Conservation (phyloP, 2,329 filamentous ascomycete species). For the Davidsoniella virescens region DNA sequence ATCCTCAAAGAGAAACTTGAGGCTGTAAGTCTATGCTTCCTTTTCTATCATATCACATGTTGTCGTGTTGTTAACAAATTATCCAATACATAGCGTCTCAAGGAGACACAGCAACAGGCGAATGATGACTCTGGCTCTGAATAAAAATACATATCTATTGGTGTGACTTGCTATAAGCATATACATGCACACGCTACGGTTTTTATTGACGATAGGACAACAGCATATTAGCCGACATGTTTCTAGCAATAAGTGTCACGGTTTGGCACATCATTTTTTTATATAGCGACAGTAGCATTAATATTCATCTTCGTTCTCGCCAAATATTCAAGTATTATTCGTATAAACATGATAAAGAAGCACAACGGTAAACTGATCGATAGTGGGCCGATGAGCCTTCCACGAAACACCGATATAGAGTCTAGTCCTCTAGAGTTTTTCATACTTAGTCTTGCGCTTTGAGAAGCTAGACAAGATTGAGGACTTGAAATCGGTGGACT, state of each 20-base stretch:
- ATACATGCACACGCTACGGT: too few relatives aligned
- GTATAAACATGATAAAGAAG: background rate
- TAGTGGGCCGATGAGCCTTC: too few relatives aligned
- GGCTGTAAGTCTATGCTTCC: constrained; percentile 31
- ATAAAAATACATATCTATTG: constrained; percentile 15
- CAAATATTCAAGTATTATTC: background rate
- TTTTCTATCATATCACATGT: constrained; percentile 4
- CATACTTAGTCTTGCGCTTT: constrained; percentile 67
- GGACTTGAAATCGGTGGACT: constrained; percentile 59
- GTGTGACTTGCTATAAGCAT: too few relatives aligned
- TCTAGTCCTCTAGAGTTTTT: constrained; percentile 47
- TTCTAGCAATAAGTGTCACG: too few relatives aligned
- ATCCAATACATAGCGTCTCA: constrained; percentile 25
- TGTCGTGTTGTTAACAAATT: background rate
- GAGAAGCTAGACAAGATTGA: constrained; percentile 62
- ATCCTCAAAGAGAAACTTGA: constrained; percentile 53
- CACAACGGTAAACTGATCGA: background rate
- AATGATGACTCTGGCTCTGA: constrained; percentile 37
- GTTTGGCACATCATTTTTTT: too few relatives aligned
- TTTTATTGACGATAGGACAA: too few relatives aligned
- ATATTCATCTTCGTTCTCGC: background rate
- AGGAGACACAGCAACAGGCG: constrained; percentile 32
- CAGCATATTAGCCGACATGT: too few relatives aligned
- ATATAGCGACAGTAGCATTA: too few relatives aligned
- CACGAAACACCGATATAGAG: too few relatives aligned